These are phyloP conservation scores for Boechera retrofracta DNA, from an alignment of 345 rosid genomes.

Conservation along the genomic window DNA sequence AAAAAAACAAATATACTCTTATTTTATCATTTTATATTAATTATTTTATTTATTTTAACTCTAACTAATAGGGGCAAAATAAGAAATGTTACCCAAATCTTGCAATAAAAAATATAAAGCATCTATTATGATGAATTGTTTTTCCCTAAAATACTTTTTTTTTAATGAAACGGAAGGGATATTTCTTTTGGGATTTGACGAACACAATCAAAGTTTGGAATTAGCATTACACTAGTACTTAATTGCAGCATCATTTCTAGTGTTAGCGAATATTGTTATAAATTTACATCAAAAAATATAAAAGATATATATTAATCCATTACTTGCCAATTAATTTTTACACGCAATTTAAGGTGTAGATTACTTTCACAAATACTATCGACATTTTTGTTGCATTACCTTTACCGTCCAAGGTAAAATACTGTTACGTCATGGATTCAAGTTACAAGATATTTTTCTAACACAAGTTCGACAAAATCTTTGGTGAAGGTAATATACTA, in stretches of 20 bases:
- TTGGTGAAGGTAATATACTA: not conserved
- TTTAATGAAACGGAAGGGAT: too few relatives aligned
- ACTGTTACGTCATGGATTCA: constrained; percentile 1
- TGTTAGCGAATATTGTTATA: not conserved
- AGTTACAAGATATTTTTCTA: constrained; percentile 1
- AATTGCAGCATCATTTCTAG: not conserved
- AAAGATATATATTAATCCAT: not conserved
- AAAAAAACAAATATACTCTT: too few relatives aligned
- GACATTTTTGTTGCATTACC: not conserved
- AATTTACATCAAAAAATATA: not conserved
- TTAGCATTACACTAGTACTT: not conserved
- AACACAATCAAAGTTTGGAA: not conserved
- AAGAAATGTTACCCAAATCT: too few relatives aligned
- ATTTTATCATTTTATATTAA: too few relatives aligned
- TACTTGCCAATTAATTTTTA: not conserved
- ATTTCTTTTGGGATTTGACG: not conserved
- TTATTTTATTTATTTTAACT: too few relatives aligned
- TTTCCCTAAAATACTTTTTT: too few relatives aligned
- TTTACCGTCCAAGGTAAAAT: not conserved
- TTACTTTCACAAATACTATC: not conserved
- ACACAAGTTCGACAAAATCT: not conserved
- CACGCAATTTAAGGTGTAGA: not conserved
- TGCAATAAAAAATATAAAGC: too few relatives aligned
- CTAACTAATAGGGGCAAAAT: too few relatives aligned
- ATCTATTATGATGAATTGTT: too few relatives aligned